These are phyloP conservation scores for Scheffersomyces titani DNA, from an alignment of 1,139 yeast genomes.

Conservation along the genomic window DNA sequence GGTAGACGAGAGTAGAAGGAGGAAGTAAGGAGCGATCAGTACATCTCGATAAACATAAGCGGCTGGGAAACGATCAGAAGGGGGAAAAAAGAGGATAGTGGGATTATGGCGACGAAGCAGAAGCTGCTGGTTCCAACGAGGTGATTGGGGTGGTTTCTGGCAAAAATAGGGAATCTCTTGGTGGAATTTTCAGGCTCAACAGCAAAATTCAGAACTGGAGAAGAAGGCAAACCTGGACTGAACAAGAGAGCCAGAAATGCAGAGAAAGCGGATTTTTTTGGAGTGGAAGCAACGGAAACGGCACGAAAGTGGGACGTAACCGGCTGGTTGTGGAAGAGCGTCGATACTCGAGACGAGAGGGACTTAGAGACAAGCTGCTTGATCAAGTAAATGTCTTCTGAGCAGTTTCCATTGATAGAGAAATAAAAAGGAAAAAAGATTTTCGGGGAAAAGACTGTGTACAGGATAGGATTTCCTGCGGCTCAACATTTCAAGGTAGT, in stretches of 20 bases:
- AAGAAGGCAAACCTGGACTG: neutral
- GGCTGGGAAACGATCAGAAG: neutral
- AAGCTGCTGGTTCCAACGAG: neutral
- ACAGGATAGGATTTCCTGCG: neutral
- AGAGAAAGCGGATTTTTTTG: too few species aligned
- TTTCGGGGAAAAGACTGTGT: neutral
- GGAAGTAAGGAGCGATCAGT: neutral
- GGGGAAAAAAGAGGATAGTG: neutral
- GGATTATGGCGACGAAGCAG: neutral
- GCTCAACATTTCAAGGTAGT: neutral
- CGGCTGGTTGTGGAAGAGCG: neutral
- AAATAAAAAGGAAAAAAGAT: neutral
- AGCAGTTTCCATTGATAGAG: neutral
- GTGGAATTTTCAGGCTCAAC: neutral
- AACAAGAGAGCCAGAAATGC: neutral
- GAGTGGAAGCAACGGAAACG: neutral
- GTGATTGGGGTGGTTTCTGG: neutral
- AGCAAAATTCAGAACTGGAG: neutral
- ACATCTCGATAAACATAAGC: neutral
- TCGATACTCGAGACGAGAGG: neutral
- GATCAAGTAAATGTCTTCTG: neutral
- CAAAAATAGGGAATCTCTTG: neutral
- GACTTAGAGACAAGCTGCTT: neutral
- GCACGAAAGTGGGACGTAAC: neutral
- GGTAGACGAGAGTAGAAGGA: neutral